These are phyloP conservation scores for Centaurea solstitialis DNA, from an alignment of 129 eudicot genomes.

Conservation along the genomic window DNA sequence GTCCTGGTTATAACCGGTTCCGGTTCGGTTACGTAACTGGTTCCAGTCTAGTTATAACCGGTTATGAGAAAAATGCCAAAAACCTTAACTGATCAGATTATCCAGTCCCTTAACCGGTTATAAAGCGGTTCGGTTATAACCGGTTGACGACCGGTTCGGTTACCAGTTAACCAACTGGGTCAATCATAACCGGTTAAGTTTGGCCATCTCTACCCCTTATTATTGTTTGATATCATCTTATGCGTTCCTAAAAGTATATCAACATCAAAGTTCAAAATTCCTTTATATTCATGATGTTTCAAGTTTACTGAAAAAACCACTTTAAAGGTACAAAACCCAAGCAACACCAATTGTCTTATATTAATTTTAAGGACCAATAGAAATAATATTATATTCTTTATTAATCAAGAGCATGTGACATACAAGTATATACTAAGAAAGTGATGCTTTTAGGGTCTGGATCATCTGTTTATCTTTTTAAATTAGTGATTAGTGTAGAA, in stretches of 20 bases:
- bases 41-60: too few species aligned
- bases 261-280: background rate
- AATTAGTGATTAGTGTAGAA: background rate
- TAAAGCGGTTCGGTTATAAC: too few species aligned
- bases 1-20: too few species aligned
- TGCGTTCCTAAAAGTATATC: background rate
- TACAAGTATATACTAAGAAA: conserved; percentile 1
- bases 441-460: background rate
- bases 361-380: background rate
- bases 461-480: background rate
- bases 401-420: background rate
- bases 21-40: too few species aligned
- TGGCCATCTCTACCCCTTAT: background rate
- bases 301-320: background rate
- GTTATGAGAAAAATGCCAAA: too few species aligned
- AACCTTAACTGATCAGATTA: too few species aligned
- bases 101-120: too few species aligned
- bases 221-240: background rate
- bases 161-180: too few species aligned
- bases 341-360: background rate
- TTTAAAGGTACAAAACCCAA: background rate
- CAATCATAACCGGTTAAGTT: too few species aligned
- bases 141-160: too few species aligned
- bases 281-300: background rate
- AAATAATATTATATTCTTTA: background rate